Percentiles rank a stretch among this genome's conserved stretches.
These are phyloP conservation scores for Peniophora sp. DNA, from an alignment of 1,284 basidiomycete species.

Conservation along the genomic window DNA sequence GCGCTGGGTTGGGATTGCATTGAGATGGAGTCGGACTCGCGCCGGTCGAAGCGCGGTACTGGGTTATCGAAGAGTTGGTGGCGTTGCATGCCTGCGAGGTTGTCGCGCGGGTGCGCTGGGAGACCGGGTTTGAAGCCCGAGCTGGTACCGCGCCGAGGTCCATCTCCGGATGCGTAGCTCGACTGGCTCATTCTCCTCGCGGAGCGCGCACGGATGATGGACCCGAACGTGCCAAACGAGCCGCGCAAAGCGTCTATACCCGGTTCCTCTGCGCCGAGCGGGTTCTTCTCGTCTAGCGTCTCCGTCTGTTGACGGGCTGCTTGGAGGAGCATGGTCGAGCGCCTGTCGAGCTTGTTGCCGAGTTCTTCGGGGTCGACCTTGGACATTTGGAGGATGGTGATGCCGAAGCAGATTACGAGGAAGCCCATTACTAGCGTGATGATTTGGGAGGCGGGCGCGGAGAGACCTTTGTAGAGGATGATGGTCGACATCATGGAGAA, in stretches of 20 bases:
- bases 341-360: constrained; percentile 67
- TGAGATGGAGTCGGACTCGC: constrained; percentile 18
- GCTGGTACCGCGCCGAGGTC: constrained; percentile 11
- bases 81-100: constrained; percentile 43
- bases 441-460: constrained; percentile 68
- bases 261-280: constrained; percentile 58
- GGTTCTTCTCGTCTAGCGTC: constrained; percentile 50
- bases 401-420: constrained; percentile 82
- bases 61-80: constrained; percentile 80
- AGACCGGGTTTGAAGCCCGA: constrained; percentile 6
- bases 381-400: constrained; percentile 93
- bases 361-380: constrained; percentile 81
- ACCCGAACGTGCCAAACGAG: constrained; percentile 84
- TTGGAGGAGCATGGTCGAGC: constrained; percentile 79
- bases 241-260: constrained; percentile 86
- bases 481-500: constrained; percentile 85
- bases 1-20: constrained; percentile 25
- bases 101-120: constrained; percentile 9
- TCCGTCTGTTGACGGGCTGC: constrained; percentile 65
- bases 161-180: constrained; percentile 25
- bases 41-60: constrained; percentile 25
- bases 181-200: constrained; percentile 56
- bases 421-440: constrained; percentile 91
- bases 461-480: constrained; percentile 68
- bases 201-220: constrained; percentile 80